These are phyloP conservation scores for Malassezia pachydermatis DNA, from an alignment of 1,284 basidiomycete genomes.

Conservation along the genomic window DNA sequence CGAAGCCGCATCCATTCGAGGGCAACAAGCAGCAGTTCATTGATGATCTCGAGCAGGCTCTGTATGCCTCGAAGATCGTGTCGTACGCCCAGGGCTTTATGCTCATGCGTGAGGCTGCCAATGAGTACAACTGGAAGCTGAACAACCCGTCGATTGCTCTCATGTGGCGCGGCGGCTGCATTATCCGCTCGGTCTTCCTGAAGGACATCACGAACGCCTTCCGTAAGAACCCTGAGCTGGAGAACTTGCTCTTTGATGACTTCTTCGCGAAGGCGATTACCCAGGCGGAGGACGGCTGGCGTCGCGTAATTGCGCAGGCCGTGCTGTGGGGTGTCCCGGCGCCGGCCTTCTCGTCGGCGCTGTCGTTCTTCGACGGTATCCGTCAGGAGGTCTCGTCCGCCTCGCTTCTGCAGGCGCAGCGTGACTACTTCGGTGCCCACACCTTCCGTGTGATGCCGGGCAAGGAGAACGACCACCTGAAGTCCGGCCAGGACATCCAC, in stretches of 20 bases:
- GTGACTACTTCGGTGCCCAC: slow-evolving; percentile 52
- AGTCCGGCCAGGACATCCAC: slow-evolving; percentile 68
- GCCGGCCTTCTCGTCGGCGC: slow-evolving; percentile 87
- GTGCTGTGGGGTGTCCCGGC: slow-evolving; percentile 95
- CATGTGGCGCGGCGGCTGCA: slow-evolving; percentile 99
- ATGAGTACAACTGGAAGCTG: slow-evolving; percentile 63
- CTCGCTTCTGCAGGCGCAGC: slow-evolving; percentile 80
- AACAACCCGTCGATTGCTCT: slow-evolving; percentile 87
- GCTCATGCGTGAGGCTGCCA: slow-evolving; percentile 96
- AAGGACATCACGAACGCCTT: slow-evolving; percentile 64
- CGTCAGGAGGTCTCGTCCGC: slow-evolving; percentile 75
- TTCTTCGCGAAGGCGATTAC: slow-evolving; percentile 95
- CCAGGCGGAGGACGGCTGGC: slow-evolving; percentile 93
- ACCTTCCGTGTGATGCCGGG: slow-evolving; percentile 40
- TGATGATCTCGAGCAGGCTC: slow-evolving; percentile 93
- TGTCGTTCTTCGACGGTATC: slow-evolving; percentile 99
- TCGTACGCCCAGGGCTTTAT: slow-evolving; percentile 93
- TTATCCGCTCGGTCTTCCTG: slow-evolving; percentile 59
- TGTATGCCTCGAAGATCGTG: slow-evolving; percentile 93
- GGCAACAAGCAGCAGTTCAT: slow-evolving; percentile 99
- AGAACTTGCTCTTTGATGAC: slow-evolving; percentile 88
- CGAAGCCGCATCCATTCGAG: slow-evolving; percentile 81
- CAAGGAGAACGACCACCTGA: slow-evolving; percentile 28
- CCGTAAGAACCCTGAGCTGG: slow-evolving; percentile 71
- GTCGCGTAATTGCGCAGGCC: slow-evolving; percentile 90